Evolutionary conservation across 2,329 filamentous ascomycete genomes (phyloP).

Genomic region (Colletotrichum tanaceti): DNA sequence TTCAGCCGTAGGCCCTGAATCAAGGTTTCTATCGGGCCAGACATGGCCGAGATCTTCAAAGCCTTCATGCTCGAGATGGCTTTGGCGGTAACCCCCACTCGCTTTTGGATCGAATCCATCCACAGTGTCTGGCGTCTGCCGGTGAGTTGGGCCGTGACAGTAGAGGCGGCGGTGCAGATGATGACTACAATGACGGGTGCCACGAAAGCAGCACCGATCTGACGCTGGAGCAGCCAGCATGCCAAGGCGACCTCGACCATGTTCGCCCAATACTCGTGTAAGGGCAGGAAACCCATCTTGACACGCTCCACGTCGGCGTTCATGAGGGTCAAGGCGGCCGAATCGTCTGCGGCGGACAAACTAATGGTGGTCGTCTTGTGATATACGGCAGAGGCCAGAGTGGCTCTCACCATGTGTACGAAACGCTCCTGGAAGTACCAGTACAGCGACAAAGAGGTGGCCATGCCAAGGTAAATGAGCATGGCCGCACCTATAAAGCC

Average conservation of each 20-base stretch:
- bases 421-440: constrained; percentile 53
- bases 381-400: constrained; percentile 50
- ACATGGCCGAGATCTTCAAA: constrained; percentile 54
- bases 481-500: constrained; percentile 56
- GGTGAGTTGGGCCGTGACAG: constrained; percentile 14
- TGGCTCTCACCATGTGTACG: constrained; percentile 49
- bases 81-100: constrained; percentile 45
- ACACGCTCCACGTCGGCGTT: constrained; percentile 60
- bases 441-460: constrained; percentile 54
- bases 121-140: constrained; percentile 41
- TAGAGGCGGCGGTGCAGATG: constrained; percentile 4
- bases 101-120: constrained; percentile 44
- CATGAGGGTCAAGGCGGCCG: constrained; percentile 60
- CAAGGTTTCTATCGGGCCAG: constrained; percentile 45
- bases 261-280: constrained; percentile 57
- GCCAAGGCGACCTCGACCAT: constrained; percentile 57
- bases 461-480: constrained; percentile 55
- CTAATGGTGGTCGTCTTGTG: constrained; percentile 49
- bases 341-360: constrained; percentile 50
- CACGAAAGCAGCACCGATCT: constrained; percentile 43
- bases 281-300: constrained; percentile 46
- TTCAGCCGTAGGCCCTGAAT: constrained; percentile 51
- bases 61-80: constrained; percentile 52
- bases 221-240: constrained; percentile 58
- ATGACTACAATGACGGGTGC: constrained; percentile 26